phyloP scores from a whole-genome alignment of 768 basidiomycete genomes.

The Leucogyrophana mollusca region DNA sequence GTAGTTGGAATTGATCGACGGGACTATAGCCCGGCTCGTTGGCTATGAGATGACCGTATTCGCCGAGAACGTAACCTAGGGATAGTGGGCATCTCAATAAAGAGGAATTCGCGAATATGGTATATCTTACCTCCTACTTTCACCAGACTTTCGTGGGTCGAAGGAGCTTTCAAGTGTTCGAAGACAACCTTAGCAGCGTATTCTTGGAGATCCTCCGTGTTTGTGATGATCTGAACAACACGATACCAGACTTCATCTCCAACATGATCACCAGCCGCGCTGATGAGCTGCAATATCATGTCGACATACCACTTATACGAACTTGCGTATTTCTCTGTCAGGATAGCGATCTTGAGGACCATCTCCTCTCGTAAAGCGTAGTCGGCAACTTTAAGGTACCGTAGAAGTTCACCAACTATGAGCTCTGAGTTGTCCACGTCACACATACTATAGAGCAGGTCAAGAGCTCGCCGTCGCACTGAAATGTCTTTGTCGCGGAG shows the following conservation, averaged over 20 bases:
- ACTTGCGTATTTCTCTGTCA: slow-evolving; percentile 98
- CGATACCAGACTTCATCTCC: slow-evolving; percentile 99
- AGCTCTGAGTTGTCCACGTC: slow-evolving; percentile 95
- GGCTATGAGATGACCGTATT: slow-evolving; percentile 97
- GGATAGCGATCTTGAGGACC: slow-evolving; percentile 97
- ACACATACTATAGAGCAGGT: slow-evolving; percentile 98
- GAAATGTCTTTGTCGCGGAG: slow-evolving; percentile 97
- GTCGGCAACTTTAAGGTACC: slow-evolving; percentile 94
- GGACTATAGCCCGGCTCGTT: slow-evolving; percentile 94
- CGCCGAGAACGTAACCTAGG: slow-evolving; percentile 93
- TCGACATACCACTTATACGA: slow-evolving; percentile 99
- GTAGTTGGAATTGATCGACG: slow-evolving; percentile 86
- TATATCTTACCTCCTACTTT: slow-evolving; percentile 82
- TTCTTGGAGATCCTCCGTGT: slow-evolving; percentile 95
- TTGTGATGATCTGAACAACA: slow-evolving; percentile 97
- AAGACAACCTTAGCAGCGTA: slow-evolving; percentile 94
- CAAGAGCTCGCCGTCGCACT: slow-evolving; percentile 89
- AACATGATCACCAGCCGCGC: slow-evolving; percentile 96
- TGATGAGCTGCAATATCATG: slow-evolving; percentile 93
- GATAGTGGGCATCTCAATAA: slow-evolving; percentile 7
- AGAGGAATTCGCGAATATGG: neutral
- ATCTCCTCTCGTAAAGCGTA: slow-evolving; percentile 96
- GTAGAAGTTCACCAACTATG: slow-evolving; percentile 92
- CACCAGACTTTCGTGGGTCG: slow-evolving; percentile 89
- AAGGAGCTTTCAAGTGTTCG: slow-evolving; percentile 82